Conservation (phyloP, 495 filamentous ascomycete genomes). For the Aspergillus kassunensis region DNA sequence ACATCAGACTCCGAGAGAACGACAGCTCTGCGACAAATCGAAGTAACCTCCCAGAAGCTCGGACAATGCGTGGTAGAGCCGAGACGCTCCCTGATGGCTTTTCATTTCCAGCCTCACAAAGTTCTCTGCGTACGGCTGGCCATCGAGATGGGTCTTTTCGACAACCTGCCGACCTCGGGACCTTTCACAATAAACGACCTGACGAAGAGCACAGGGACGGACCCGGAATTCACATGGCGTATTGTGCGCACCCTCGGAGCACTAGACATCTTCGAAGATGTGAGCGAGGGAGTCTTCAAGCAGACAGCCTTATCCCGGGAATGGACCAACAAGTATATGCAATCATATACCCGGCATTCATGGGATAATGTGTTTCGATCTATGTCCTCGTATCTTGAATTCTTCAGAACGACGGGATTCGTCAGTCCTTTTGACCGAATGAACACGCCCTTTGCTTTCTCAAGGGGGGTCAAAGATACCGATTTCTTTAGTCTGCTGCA, state of each 20-base stretch:
- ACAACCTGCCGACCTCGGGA: not conserved
- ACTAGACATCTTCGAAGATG: not conserved
- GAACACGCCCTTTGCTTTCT: not conserved
- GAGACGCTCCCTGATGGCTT: no score
- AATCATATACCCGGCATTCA: not conserved
- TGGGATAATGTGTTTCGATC: not conserved
- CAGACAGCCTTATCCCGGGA: not conserved
- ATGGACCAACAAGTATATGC: not conserved
- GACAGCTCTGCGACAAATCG: no score
- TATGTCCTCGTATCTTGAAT: not conserved
- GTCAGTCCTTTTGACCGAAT: not conserved
- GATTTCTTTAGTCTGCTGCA: not conserved
- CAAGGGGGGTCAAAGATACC: not conserved
- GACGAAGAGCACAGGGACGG: not conserved
- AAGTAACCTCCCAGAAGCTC: no score
- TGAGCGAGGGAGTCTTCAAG: not conserved
- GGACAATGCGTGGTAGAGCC: no score
- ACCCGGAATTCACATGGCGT: not conserved
- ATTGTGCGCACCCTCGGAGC: not conserved
- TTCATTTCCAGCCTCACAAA: not conserved
- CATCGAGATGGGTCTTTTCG: not conserved
- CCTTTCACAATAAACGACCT: not conserved
- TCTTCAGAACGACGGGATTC: not conserved
- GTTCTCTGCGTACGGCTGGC: not conserved
- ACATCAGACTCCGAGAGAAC: no score